Evolutionary conservation across 2,329 filamentous ascomycete genomes (phyloP), one percentile per base, ranked within the genome.

Genomic region (Chaetomiaceae sp.): DNA sequence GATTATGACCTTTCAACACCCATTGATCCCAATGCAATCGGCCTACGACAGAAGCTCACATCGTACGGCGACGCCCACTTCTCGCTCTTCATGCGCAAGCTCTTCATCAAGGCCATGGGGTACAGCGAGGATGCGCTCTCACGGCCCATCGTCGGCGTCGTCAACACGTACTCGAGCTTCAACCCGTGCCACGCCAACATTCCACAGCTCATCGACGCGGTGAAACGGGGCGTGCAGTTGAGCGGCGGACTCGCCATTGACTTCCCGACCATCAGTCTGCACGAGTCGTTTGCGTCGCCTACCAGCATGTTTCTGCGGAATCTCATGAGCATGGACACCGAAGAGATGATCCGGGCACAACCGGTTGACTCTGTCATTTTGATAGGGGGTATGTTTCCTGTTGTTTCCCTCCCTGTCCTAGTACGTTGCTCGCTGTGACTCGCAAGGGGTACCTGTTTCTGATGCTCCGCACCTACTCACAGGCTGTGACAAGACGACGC

Each of bases 311-410:
- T 82, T 49, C 62, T 89, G 42, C 68, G 86, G 27, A 89, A 89
- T 57, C 62, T 89, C 50, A 89, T 89, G 85, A 84, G 81, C 57
- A 87, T 89, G 82, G 86, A 89, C 62, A 89, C 86, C 0, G 86
- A 89, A 64, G 85, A 89, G 69, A 89, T 89, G 85, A 82, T 88
- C 47, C 72, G 72, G 38, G 85, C 84, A 0, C 85, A 89, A 65
- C 85, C 85, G 0, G 73, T 85, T 14, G 85, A 89, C 66, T 80
- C 82, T 0, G 79, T 81, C 9, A 75, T 86, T 13, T 72, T 85
- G 56, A 83, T 88, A 58, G 85, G 85, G 42, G 84, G 82, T 81
- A 19, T 10, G 42, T 37, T 14, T 3, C 4, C 13, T 7, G 5
- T 13, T 7, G 5, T 20, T 16, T n/a, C n/a, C n/a, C 14, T 23